Evolutionary conservation across 2,329 filamentous ascomycete genomes (phyloP).

Genomic region (Beauveria brongniartii): DNA sequence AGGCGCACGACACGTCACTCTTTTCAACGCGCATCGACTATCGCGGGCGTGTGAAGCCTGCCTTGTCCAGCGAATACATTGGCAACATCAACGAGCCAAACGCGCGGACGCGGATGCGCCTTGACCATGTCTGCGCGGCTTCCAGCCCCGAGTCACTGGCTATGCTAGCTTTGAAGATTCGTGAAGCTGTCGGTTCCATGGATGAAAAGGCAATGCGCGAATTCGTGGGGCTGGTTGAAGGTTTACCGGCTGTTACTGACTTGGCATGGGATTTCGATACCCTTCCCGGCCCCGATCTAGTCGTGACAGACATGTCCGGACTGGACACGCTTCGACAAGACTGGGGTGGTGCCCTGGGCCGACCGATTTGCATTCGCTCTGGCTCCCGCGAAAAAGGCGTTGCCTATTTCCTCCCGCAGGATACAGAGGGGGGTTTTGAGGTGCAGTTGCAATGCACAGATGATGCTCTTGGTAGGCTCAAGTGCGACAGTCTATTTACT

Average conservation of each 20-base stretch:
- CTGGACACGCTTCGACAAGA: not conserved
- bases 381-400: not conserved
- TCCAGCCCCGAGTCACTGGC: not conserved
- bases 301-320: not conserved
- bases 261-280: not conserved
- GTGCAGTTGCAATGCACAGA: not conserved
- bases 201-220: not conserved
- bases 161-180: not conserved
- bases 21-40: not conserved
- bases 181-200: not conserved
- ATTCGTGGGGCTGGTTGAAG: not conserved
- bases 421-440: not conserved
- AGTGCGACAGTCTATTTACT: conserved; percentile 16
- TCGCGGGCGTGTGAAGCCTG: not conserved
- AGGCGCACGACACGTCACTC: not conserved
- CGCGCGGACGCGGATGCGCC: not conserved
- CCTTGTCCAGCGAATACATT: not conserved
- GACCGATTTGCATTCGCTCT: not conserved
- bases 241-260: not conserved
- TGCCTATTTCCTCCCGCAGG: not conserved
- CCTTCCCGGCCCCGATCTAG: not conserved
- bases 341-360: not conserved
- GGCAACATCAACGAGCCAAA: not conserved
- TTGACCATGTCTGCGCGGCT: not conserved
- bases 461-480: not conserved